Conservation (phyloP, 805 yeast genomes). For the Saccharomycopsis oosterbeekiorum region DNA sequence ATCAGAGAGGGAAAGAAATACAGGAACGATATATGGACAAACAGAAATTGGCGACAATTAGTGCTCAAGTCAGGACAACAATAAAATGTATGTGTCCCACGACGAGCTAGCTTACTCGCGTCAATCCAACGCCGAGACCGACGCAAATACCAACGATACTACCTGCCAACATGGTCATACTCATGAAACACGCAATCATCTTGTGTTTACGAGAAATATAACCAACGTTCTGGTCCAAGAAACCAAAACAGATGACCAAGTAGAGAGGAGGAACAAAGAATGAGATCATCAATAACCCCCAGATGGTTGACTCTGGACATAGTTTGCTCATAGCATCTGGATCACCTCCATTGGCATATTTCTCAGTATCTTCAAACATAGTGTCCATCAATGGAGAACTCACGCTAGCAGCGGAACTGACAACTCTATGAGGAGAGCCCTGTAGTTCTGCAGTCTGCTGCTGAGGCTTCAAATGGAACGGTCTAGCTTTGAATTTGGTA, state of each 20-base stretch:
- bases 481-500: conserved; percentile 7
- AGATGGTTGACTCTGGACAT: conserved; percentile 10
- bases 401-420: background rate
- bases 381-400: background rate
- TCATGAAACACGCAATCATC: conserved; percentile 15
- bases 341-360: background rate
- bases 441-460: background rate
- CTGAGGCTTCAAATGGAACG: conserved; percentile 15
- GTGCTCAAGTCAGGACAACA: background rate
- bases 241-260: conserved; percentile 18
- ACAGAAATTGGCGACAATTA: background rate
- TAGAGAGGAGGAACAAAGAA: conserved; percentile 18
- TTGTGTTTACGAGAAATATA: conserved; percentile 16
- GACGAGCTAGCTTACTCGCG: conserved; percentile 8
- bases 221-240: conserved; percentile 16
- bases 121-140: conserved; percentile 37
- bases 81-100: background rate
- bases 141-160: conserved; percentile 34
- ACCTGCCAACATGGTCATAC: conserved; percentile 10
- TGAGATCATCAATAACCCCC: conserved; percentile 11
- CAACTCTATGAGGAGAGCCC: background rate
- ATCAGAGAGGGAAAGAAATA: too few species aligned
- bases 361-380: conserved; percentile 2
- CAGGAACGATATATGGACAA: background rate
- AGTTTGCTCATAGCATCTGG: background rate